Base-by-base conservation (phyloP, 768 basidiomycete species). In the Filobasidium floriforme region DNA sequence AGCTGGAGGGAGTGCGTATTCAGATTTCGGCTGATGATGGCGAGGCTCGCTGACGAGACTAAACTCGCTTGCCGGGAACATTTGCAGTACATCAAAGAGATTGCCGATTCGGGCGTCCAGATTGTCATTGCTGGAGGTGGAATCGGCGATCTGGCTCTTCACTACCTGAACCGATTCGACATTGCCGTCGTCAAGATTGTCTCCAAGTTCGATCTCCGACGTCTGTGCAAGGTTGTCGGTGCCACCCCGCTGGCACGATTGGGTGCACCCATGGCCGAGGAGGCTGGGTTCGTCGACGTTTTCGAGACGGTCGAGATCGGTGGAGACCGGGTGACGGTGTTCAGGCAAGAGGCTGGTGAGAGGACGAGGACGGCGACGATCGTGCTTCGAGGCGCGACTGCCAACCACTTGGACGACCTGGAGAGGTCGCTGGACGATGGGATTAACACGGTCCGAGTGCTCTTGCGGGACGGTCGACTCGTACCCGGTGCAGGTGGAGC, bases 351-450 rank as follows among this genome's bases (percentile, higher is more conserved):
- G 32, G 88, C 90, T 15, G 82, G 82, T 5, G 91, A 93, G 76
- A 88, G 86, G 79, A 89, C 90, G 7, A 82, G 85, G 44, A 98
- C 91, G 46, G 88, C 96, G 32, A 99, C 94, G 18, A 89, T 99
- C 78, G 90, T 99, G 22, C 81, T 99, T 51, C 86, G 96, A 15
- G 96, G 96, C 0, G 94, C 96, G 40, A 99, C 96, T 0, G 84
- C 89, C 59, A 97, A 97, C 80, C 87, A 87, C 70, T 80, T 98
- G 59, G 96, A 99, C 75, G 96, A 98, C 77, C 85, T 99, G 41
- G 94, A 99, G 79, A 85, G 96, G 29, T 92, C 94, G 32, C 83
- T 99, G 57, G 96, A 98, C 76, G 93, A 98, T 73, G 96, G 94
- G 29, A 92, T 93, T 69, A 92, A 90, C 79, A 94, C 94, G 51